These are phyloP conservation scores for Gamsiella multidivaricata DNA, from an alignment of 192 early-diverging fungal genomes.

Conservation along the genomic window DNA sequence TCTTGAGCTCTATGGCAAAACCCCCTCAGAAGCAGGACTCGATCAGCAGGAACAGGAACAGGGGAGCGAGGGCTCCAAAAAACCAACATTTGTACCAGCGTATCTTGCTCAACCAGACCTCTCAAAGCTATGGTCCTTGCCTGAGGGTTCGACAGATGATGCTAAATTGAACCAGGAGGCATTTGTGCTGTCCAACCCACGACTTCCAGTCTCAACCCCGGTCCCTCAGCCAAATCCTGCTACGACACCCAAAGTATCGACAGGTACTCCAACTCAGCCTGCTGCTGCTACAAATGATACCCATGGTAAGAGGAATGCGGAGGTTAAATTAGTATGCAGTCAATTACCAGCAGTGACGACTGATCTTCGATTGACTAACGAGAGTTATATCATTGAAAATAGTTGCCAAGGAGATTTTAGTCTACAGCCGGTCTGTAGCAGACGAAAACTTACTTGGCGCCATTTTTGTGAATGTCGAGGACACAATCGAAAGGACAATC, in stretches of 20 bases:
- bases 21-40: background rate
- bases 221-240: conserved; percentile 12
- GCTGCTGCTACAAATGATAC: background rate
- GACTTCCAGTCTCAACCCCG: conserved; percentile 9
- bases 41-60: conserved; percentile 31
- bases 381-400: background rate
- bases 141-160: conserved; percentile 66
- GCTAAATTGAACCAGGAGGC: conserved; percentile 50
- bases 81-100: conserved; percentile 65
- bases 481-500: conserved; percentile 54
- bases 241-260: background rate
- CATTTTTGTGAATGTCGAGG: conserved; percentile 64
- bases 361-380: background rate
- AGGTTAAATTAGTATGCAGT: background rate
- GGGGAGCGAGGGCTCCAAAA: background rate
- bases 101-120: conserved; percentile 75
- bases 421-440: conserved; percentile 56
- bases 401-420: conserved; percentile 65
- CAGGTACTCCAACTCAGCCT: background rate
- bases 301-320: background rate
- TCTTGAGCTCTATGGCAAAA: conserved; percentile 56
- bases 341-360: background rate
- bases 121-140: conserved; percentile 73
- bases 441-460: conserved; percentile 70
- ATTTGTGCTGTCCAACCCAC: conserved; percentile 38